These are phyloP conservation scores for Lasiosphaeria miniovina DNA, from an alignment of 495 filamentous ascomycete genomes.

Conservation along the genomic window DNA sequence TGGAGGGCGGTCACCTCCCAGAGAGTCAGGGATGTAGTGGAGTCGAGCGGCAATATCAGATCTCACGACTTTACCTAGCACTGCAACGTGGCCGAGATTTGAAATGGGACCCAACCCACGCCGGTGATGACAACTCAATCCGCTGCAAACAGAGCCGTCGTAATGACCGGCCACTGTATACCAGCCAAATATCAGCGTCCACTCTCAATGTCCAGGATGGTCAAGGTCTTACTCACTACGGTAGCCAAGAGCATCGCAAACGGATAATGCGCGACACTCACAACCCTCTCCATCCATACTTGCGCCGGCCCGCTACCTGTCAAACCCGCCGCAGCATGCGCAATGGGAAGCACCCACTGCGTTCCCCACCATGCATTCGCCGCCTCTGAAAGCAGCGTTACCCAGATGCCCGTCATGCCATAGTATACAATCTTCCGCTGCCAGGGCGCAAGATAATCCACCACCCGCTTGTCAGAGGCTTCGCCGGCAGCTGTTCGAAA, in stretches of 20 bases:
- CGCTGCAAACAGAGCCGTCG: background rate
- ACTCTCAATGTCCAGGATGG: background rate
- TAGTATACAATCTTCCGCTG: slow-evolving; percentile 9
- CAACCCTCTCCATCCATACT: slow-evolving; percentile 16
- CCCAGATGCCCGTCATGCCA: slow-evolving; percentile 14
- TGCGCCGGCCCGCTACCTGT: slow-evolving; percentile 4
- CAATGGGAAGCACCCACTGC: slow-evolving; percentile 15
- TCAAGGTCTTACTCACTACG: slow-evolving; percentile 7
- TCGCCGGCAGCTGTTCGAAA: background rate
- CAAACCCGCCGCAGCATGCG: slow-evolving; percentile 16
- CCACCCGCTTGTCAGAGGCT: background rate
- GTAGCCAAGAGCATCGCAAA: slow-evolving; percentile 12
- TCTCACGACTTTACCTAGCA: no score
- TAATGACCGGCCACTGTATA: background rate
- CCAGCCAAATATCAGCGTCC: background rate
- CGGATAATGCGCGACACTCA: slow-evolving; percentile 12
- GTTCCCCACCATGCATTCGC: slow-evolving; percentile 22
- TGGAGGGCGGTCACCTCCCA: no score
- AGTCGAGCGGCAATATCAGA: no score
- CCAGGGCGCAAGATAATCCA: slow-evolving; percentile 6
- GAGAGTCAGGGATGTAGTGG: no score
- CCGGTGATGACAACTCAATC: no score
- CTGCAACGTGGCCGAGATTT: no score
- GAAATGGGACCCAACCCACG: no score
- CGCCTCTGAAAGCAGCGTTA: slow-evolving; percentile 14